Conservation (phyloP, 257 asterid genomes). For the Pogostemon cablin region DNA sequence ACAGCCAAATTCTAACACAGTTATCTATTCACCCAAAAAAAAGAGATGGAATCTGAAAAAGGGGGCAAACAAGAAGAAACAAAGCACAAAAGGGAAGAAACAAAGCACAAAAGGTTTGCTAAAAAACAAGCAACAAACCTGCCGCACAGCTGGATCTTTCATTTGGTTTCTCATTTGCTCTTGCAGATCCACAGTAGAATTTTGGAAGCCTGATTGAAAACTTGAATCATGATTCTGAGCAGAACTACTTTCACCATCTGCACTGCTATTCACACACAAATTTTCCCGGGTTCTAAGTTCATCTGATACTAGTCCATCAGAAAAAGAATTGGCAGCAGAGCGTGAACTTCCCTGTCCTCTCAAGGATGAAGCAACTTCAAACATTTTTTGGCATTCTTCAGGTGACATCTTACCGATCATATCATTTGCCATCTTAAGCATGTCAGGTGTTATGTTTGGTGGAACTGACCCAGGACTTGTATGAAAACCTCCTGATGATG, state of each 20-base stretch:
- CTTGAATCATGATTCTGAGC: slow-evolving; percentile 42
- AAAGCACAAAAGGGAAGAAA: not conserved
- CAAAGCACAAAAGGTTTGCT: not conserved
- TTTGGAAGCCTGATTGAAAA: slow-evolving; percentile 51
- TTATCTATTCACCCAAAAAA: not conserved
- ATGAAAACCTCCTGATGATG: slow-evolving; percentile 47
- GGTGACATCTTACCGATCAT: slow-evolving; percentile 93
- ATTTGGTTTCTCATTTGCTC: slow-evolving; percentile 94
- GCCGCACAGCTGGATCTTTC: slow-evolving; percentile 97
- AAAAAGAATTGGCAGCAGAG: slow-evolving; percentile 44
- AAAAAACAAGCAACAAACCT: slow-evolving; percentile 52
- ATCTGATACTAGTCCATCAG: slow-evolving; percentile 44
- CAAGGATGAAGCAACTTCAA: slow-evolving; percentile 73
- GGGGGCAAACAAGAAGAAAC: not conserved
- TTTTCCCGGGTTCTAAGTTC: slow-evolving; percentile 41
- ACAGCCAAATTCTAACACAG: slow-evolving; percentile 9
- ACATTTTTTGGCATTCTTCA: slow-evolving; percentile 74
- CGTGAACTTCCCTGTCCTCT: slow-evolving; percentile 56
- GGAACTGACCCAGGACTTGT: slow-evolving; percentile 52
- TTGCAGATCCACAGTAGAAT: slow-evolving; percentile 70
- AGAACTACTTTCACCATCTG: slow-evolving; percentile 53
- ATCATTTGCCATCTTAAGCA: slow-evolving; percentile 87
- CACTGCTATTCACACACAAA: slow-evolving; percentile 35
- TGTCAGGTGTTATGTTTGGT: slow-evolving; percentile 66
- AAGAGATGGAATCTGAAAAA: not conserved